Base-by-base conservation (phyloP, 225 moss, liverwort and hornwort species). In the Lunularia cruciata region DNA sequence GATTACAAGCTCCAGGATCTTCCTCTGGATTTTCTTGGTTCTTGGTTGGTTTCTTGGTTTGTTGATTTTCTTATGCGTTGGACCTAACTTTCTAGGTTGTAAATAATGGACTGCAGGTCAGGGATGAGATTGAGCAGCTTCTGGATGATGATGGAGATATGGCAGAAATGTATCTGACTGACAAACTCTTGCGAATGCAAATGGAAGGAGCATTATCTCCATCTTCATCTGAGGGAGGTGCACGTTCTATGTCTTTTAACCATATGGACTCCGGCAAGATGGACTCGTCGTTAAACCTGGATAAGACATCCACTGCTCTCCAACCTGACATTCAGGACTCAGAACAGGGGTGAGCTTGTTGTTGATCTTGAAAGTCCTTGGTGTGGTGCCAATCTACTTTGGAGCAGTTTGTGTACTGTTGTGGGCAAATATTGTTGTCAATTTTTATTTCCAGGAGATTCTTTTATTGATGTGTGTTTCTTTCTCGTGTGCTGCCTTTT, bases 81-180 rank as follows among this genome's bases (percentile, higher is more conserved):
- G n/a, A n/a, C n/a, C n/a, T n/a, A n/a, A n/a, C n/a, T n/a, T n/a
- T 52, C 25, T 36, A 33, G 67, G 67, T 46, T 51, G 49, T 57
- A 39, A 38, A n/a, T 25, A 60, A 58, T 14, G 47, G 27, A 15
- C 2, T 55, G 30, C 75, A 96, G 96, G 93, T 98, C 16, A 89
- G 98, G 76, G 93, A 98, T 78, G 98, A 98, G 76, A 93, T 98
- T 59, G 98, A 98, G 72, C 89, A 98, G 78, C 81, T 98, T 28
- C 84, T 98, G 33, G 98, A 98, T 70, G 98, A 98, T 61, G 98
- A 98, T 73, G 93, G 89, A 55, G 98, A 98, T 71, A 98, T 98
- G 98, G 93, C 93, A 63, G 98, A 98, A 73, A 98, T 98, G 98
- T 98, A 98, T 77, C 80, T 98, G 84, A 98, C 98, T 68, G 91